Evolutionary conservation across 2,329 filamentous ascomycete genomes (phyloP).

Genomic region (Xylogone sp.): DNA sequence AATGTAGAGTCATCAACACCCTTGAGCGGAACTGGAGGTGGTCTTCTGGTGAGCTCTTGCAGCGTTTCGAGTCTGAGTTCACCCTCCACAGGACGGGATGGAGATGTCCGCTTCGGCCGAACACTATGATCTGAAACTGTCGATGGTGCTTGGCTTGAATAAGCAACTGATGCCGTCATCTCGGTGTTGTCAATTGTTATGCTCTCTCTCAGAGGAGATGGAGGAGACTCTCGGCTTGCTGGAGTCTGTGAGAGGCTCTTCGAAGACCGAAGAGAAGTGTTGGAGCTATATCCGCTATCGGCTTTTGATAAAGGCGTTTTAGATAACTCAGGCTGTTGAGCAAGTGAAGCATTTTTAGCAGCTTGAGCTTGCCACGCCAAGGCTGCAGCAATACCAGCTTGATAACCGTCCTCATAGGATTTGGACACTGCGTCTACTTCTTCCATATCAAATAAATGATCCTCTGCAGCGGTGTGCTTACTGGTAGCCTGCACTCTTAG

Average conservation of each 20-base stretch:
- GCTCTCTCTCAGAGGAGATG: constrained; percentile 12
- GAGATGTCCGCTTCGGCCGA: constrained; percentile 10
- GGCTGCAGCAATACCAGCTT: constrained; percentile 36
- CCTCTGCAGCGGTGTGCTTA: constrained; percentile 44
- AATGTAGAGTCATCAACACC: not conserved
- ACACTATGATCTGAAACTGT: constrained; percentile 8
- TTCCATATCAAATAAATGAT: constrained; percentile 39
- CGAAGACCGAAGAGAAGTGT: constrained; percentile 53
- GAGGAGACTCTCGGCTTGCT: constrained; percentile 12
- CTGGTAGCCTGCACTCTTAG: constrained; percentile 40
- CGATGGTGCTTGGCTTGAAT: constrained; percentile 11
- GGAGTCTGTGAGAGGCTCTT: constrained; percentile 13
- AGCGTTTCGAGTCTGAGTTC: constrained; percentile 7
- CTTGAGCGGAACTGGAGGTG: constrained; percentile 11
- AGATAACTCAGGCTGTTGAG: not conserved
- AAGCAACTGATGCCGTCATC: constrained; percentile 11
- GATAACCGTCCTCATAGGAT: not conserved
- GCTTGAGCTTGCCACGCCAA: constrained; percentile 17
- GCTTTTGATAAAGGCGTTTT: constrained; percentile 47
- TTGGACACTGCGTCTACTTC: not conserved
- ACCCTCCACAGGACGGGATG: constrained; percentile 9
- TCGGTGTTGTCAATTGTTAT: constrained; percentile 3
- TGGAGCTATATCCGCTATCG: constrained; percentile 61
- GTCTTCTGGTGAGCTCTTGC: constrained; percentile 3
- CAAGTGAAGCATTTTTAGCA: constrained; percentile 1